A percentile compares a stretch with the other conserved stretches of the same genome.
phyloP scores from a whole-genome alignment of 768 basidiomycete genomes.

The Infundibulicybe gibba region DNA sequence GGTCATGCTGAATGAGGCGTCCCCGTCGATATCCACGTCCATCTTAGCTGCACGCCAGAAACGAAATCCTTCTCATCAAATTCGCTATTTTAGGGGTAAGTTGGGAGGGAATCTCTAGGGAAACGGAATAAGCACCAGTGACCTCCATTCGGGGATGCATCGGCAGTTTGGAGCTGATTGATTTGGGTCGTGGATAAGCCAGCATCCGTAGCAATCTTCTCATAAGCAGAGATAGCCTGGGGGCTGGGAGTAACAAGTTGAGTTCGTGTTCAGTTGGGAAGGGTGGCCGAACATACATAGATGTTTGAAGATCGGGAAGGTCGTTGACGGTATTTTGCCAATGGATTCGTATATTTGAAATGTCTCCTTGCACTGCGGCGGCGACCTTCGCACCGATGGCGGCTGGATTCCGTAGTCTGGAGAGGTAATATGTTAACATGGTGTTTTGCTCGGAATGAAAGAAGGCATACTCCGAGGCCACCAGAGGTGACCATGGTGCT shows the following conservation, averaged over 20 bases:
- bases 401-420: conserved; percentile 97
- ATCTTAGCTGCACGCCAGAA: conserved; percentile 50
- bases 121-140: conserved; percentile 15
- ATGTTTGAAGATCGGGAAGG: conserved; percentile 13
- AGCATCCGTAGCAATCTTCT: conserved; percentile 13
- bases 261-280: not conserved
- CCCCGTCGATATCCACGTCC: conserved; percentile 95
- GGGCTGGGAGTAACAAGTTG: conserved; percentile 8
- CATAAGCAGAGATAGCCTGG: conserved; percentile 16
- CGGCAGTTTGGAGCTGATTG: conserved; percentile 17
- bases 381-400: conserved; percentile 98
- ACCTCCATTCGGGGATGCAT: conserved; percentile 19
- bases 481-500: conserved; percentile 87
- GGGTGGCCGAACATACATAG: conserved; percentile 11
- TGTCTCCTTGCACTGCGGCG: conserved; percentile 48
- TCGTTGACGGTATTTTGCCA: conserved; percentile 21
- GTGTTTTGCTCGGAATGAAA: conserved; percentile 4
- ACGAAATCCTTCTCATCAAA: conserved; percentile 22
- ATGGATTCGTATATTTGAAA: conserved; percentile 16
- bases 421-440: conserved; percentile 4
- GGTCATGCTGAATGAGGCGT: conserved; percentile 99
- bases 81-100: conserved; percentile 11
- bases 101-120: not conserved
- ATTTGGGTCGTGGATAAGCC: conserved; percentile 12
- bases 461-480: conserved; percentile 78